Conservation (phyloP, 768 basidiomycete species). For the Pulveroboletus sp. region DNA sequence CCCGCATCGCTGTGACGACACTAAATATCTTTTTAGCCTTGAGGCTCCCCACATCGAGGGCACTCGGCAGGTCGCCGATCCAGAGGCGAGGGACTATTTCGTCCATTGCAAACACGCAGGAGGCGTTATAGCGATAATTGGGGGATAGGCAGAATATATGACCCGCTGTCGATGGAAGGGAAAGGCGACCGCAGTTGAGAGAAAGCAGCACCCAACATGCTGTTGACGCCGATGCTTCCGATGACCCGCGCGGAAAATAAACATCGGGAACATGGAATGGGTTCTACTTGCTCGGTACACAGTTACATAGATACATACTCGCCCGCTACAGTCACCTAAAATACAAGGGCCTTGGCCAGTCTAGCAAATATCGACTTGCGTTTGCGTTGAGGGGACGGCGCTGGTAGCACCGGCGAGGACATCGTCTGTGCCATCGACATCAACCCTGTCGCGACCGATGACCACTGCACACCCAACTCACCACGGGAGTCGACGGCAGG, state of each 20-base stretch:
- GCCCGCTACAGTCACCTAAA: background rate
- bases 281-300: too few relatives aligned
- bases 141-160: background rate
- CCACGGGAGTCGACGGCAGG: conserved; percentile 8
- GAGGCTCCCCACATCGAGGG: conserved; percentile 56
- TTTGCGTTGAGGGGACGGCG: background rate
- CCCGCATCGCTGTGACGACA: conserved; percentile 69
- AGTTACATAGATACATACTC: background rate
- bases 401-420: background rate
- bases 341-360: conserved; percentile 6
- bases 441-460: background rate
- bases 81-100: conserved; percentile 76
- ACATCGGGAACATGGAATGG: too few relatives aligned
- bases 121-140: background rate
- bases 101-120: conserved; percentile 47
- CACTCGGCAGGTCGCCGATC: conserved; percentile 78
- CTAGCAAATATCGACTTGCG: conserved; percentile 16
- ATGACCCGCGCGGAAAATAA: too few relatives aligned
- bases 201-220: background rate
- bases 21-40: conserved; percentile 70
- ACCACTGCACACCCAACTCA: conserved; percentile 3
- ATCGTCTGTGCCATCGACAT: conserved; percentile 1
- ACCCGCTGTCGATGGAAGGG: too few relatives aligned
- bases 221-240: too few relatives aligned
- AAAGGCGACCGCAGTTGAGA: background rate